Percentiles rank a stretch among this genome's conserved stretches.
Conservation (phyloP, 1,284 basidiomycete genomes). For the Apiotrichum brassicae region DNA sequence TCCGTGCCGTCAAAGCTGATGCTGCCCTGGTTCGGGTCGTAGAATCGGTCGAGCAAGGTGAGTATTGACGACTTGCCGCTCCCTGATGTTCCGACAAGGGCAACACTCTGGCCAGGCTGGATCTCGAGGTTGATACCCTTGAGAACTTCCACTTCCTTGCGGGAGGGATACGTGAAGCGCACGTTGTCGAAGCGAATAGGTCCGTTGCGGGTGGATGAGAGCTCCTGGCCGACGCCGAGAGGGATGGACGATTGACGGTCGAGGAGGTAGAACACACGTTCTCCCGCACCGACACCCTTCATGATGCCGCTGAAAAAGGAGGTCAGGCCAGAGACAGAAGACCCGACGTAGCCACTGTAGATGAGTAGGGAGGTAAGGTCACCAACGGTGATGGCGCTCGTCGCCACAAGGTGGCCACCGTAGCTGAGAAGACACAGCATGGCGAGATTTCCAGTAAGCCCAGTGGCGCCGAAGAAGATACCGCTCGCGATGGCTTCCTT, state of each 20-base stretch:
- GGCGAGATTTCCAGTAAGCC: constrained; percentile 91
- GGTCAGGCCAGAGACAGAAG: constrained; percentile 47
- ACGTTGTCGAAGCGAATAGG: constrained; percentile 70
- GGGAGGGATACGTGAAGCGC: constrained; percentile 77
- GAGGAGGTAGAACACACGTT: constrained; percentile 86
- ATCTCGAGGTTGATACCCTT: constrained; percentile 72
- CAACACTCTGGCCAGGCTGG: constrained; percentile 75
- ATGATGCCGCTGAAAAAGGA: constrained; percentile 49
- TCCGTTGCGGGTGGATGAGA: constrained; percentile 58
- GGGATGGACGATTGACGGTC: constrained; percentile 70
- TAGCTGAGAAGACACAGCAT: constrained; percentile 84
- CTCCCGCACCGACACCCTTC: constrained; percentile 70
- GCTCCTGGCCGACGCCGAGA: constrained; percentile 56
- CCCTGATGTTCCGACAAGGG: constrained; percentile 85
- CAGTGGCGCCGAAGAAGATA: constrained; percentile 87
- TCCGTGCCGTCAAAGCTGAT: constrained; percentile 83
- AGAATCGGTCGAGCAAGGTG: constrained; percentile 80
- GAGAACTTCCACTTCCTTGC: constrained; percentile 69
- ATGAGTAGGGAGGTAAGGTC: constrained; percentile 84
- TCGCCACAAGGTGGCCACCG: constrained; percentile 83
- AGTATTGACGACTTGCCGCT: constrained; percentile 90
- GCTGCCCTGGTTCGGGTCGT: constrained; percentile 77
- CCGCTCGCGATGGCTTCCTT: constrained; percentile 87
- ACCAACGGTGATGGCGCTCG: constrained; percentile 80
- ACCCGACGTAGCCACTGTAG: constrained; percentile 68